phyloP scores from a whole-genome alignment of 139 green algal species.

The Ettlia oleoabundans region DNA sequence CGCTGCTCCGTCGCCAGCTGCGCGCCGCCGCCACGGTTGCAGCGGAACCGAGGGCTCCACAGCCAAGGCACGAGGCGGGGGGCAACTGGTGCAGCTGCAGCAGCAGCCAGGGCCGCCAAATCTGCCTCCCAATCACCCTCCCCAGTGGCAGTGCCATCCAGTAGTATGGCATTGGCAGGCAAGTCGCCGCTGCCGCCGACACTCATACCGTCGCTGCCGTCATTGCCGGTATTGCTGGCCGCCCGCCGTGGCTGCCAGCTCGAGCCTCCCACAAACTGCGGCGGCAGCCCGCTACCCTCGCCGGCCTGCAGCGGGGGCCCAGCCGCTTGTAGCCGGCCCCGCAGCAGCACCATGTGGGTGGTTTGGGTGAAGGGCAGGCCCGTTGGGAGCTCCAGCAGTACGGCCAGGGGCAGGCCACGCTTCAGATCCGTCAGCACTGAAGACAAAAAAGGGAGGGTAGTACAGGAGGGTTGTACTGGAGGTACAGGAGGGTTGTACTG shows the following conservation, averaged over 20 bases:
- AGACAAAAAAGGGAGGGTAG: neutral
- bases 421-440: slow-evolving; percentile 36
- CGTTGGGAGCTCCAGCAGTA: slow-evolving; percentile 46
- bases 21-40: neutral
- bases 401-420: slow-evolving; percentile 27
- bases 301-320: neutral
- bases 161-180: neutral
- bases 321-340: slow-evolving; percentile 5
- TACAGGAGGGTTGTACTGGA: neutral
- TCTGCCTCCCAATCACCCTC: neutral
- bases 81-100: neutral
- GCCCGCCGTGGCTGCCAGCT: neutral
- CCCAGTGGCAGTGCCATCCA: neutral
- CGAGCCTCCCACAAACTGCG: neutral
- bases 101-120: neutral
- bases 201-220: neutral
- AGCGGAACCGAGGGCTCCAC: neutral
- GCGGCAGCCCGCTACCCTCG: neutral
- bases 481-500: neutral
- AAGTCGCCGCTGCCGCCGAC: neutral
- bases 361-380: slow-evolving; percentile 10
- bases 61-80: slow-evolving; percentile 17
- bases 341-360: slow-evolving; percentile 39
- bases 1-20: neutral
- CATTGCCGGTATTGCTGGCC: neutral